Conservation (phyloP, 106 monocot species). For the Alisma plantagoaquatica region DNA sequence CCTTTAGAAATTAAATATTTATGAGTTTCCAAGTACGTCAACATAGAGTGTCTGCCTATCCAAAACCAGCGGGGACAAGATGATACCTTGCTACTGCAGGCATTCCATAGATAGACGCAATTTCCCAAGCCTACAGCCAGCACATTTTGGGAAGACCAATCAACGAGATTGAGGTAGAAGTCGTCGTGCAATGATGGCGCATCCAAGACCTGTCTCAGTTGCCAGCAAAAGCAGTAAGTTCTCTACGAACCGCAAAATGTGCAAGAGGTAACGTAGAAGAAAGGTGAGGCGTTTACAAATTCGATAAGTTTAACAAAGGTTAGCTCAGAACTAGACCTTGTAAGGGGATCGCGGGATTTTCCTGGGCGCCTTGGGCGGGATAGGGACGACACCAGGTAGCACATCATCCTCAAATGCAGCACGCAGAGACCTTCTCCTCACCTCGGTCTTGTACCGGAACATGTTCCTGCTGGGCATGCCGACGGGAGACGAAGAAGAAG, state of each 20-base stretch:
- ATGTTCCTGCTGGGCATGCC: slow-evolving; percentile 48
- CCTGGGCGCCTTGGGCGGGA: slow-evolving; percentile 36
- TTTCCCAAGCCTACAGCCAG: slow-evolving; percentile 86
- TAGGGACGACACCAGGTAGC: slow-evolving; percentile 28
- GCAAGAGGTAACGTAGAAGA: neutral
- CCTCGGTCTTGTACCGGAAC: slow-evolving; percentile 78
- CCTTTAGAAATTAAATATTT: slow-evolving; percentile 27
- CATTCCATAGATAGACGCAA: slow-evolving; percentile 99
- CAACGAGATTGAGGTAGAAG: slow-evolving; percentile 96
- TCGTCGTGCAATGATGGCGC: slow-evolving; percentile 97
- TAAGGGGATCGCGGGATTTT: slow-evolving; percentile 78
- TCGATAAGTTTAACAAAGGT: no score
- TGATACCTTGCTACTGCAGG: slow-evolving; percentile 87
- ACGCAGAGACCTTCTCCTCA: slow-evolving; percentile 24
- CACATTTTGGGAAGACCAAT: slow-evolving; percentile 92
- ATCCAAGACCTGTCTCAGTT: slow-evolving; percentile 87
- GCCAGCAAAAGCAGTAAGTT: slow-evolving; percentile 1
- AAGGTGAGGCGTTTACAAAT: no score
- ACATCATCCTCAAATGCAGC: slow-evolving; percentile 34
- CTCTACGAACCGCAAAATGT: neutral
- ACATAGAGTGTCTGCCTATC: neutral
- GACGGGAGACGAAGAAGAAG: slow-evolving; percentile 19
- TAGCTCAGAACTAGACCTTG: slow-evolving; percentile 67
- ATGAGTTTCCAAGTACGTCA: neutral
- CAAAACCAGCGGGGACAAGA: neutral